These are phyloP conservation scores for Tuber umbilicatum DNA, from an alignment of 495 filamentous ascomycete genomes.

Conservation along the genomic window DNA sequence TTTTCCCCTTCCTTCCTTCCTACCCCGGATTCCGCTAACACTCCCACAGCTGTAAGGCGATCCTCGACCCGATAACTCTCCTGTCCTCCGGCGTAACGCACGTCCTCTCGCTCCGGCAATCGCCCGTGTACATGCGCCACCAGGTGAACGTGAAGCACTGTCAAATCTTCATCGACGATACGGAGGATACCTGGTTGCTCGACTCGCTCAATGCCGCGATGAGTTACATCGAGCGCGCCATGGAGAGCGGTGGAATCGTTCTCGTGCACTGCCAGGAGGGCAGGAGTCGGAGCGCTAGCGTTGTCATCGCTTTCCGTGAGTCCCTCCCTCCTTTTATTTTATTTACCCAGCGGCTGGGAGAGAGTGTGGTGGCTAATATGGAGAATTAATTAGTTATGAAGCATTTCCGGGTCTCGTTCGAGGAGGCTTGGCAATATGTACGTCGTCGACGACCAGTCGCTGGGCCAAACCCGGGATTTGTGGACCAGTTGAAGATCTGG, in stretches of 20 bases:
- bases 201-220: constrained; percentile 33
- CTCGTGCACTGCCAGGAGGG: constrained; percentile 33
- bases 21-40: constrained; percentile 9
- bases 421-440: constrained; percentile 32
- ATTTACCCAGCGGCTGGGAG: background rate
- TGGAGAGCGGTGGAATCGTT: constrained; percentile 26
- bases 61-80: constrained; percentile 32
- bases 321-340: background rate
- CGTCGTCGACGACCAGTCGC: constrained; percentile 32
- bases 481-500: constrained; percentile 36
- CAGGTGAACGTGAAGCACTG: constrained; percentile 31
- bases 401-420: constrained; percentile 31
- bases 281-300: constrained; percentile 30
- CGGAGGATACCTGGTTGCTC: constrained; percentile 31
- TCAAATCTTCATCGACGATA: constrained; percentile 35
- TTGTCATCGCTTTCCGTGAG: constrained; percentile 32
- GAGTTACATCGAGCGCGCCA: constrained; percentile 27
- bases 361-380: background rate
- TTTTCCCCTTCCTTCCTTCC: background rate
- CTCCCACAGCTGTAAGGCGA: constrained; percentile 25
- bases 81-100: constrained; percentile 31
- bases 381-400: constrained; percentile 24
- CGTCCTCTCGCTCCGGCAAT: constrained; percentile 30
- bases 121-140: constrained; percentile 32
- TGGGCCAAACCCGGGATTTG: constrained; percentile 32